Evolutionary conservation across 2,329 filamentous ascomycete genomes (phyloP).

Genomic region (Corynespora cassiicola): DNA sequence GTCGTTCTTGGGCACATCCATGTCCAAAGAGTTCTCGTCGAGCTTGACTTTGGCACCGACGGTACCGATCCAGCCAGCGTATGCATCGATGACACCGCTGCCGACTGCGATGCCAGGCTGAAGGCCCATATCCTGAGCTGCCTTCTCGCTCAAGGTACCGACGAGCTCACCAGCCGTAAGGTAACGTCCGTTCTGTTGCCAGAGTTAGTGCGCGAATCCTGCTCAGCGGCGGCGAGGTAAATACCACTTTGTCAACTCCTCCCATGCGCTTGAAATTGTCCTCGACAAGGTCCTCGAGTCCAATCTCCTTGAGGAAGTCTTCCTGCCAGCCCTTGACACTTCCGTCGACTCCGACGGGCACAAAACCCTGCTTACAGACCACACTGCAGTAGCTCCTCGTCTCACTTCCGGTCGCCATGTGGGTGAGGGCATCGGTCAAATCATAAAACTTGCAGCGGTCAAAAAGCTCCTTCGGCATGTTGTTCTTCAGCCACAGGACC

Average conservation of each 20-base stretch:
- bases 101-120: conserved; percentile 89
- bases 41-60: conserved; percentile 95
- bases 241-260: conserved; percentile 92
- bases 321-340: conserved; percentile 98
- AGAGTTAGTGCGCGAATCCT: conserved; percentile 36
- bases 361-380: conserved; percentile 96
- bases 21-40: conserved; percentile 69
- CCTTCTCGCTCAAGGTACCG: conserved; percentile 82
- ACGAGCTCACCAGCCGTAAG: conserved; percentile 91
- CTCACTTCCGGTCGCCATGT: conserved; percentile 91
- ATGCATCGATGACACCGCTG: conserved; percentile 96
- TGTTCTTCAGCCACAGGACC: conserved; percentile 96
- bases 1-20: conserved; percentile 76
- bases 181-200: conserved; percentile 90
- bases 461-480: conserved; percentile 93
- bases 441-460: conserved; percentile 97
- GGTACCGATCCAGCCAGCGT: conserved; percentile 97
- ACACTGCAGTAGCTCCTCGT: conserved; percentile 93
- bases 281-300: conserved; percentile 81
- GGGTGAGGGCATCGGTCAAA: conserved; percentile 88
- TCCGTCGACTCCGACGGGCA: conserved; percentile 95
- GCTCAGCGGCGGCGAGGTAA: conserved; percentile 48
- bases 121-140: conserved; percentile 82
- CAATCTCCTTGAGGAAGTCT: conserved; percentile 87
- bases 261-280: conserved; percentile 94